Percentiles rank a stretch among this genome's conserved stretches.
Conservation (phyloP, 2,329 filamentous ascomycete genomes). For the Eutypa lata region DNA sequence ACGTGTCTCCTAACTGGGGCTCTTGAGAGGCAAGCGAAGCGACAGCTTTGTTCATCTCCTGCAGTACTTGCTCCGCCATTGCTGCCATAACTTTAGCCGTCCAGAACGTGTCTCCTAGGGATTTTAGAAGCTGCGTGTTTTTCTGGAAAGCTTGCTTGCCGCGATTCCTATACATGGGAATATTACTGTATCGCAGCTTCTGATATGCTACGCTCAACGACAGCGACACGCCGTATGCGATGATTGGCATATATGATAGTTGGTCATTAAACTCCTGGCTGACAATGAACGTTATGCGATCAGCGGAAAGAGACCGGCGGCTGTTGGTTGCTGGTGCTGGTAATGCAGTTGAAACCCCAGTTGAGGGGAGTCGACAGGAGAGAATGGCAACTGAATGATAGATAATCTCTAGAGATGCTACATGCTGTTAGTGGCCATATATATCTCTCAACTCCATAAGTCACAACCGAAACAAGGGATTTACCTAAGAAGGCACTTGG, state of each 20-base stretch:
- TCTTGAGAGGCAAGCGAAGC: conserved; percentile 38
- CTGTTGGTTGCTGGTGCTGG: conserved; percentile 51
- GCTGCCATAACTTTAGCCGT: conserved; percentile 52
- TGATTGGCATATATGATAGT: conserved; percentile 48
- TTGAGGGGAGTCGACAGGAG: conserved; percentile 51
- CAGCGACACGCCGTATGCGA: conserved; percentile 60
- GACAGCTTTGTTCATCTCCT: conserved; percentile 54
- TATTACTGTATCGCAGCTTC: conserved; percentile 59
- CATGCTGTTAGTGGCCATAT: conserved; percentile 14
- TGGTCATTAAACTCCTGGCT: conserved; percentile 47
- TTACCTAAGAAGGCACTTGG: conserved; percentile 48
- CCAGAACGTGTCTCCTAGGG: conserved; percentile 56
- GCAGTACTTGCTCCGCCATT: conserved; percentile 52
- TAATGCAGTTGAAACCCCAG: conserved; percentile 36
- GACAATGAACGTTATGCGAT: conserved; percentile 55
- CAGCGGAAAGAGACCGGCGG: conserved; percentile 54
- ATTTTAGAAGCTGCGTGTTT: conserved; percentile 50
- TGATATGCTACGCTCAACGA: conserved; percentile 61
- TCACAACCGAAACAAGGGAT: conserved; percentile 7
- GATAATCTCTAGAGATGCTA: conserved; percentile 59
- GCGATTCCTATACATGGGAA: conserved; percentile 57
- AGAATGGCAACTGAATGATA: conserved; percentile 64
- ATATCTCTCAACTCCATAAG: background rate
- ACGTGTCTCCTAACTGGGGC: conserved; percentile 15
- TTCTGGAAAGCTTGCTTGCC: conserved; percentile 52